A percentile compares a stretch with the other conserved stretches of the same genome.
Conservation (phyloP, 495 filamentous ascomycete genomes). For the Neurospora africana region DNA sequence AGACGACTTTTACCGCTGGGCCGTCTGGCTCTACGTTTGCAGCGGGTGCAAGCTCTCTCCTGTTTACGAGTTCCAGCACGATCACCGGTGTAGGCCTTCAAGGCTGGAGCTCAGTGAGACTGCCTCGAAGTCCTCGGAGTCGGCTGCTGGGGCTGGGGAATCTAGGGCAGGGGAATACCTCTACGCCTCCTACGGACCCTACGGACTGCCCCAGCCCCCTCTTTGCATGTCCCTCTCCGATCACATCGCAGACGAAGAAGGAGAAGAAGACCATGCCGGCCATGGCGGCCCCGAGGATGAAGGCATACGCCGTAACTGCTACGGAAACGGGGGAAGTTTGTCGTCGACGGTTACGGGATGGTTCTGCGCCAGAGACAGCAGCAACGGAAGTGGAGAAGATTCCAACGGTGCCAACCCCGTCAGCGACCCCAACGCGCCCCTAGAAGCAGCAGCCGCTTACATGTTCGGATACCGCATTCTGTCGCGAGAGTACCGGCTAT, state of each 20-base stretch:
- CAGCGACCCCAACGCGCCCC: background rate
- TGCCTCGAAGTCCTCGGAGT: background rate
- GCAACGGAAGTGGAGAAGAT: background rate
- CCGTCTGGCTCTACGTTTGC: conserved; percentile 1
- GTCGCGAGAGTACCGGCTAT: background rate
- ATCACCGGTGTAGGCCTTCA: background rate
- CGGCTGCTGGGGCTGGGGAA: background rate
- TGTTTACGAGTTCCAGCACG: background rate
- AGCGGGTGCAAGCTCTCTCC: background rate
- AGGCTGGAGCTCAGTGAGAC: background rate
- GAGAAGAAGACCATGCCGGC: background rate
- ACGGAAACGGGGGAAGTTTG: background rate
- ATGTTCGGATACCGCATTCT: background rate
- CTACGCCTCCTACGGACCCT: background rate
- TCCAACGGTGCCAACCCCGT: background rate
- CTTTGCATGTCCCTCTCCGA: background rate
- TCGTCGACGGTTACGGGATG: background rate
- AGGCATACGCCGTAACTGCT: background rate
- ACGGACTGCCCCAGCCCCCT: background rate
- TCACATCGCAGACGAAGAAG: background rate
- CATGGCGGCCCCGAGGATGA: background rate
- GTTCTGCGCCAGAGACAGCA: background rate
- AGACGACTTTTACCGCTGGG: background rate
- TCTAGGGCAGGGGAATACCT: background rate
- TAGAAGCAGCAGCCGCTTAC: background rate